A percentile compares a stretch with the other conserved stretches of the same genome.
These are phyloP conservation scores for Avena sativa DNA, from an alignment of 176 grass and related monocot genomes.

Conservation along the genomic window DNA sequence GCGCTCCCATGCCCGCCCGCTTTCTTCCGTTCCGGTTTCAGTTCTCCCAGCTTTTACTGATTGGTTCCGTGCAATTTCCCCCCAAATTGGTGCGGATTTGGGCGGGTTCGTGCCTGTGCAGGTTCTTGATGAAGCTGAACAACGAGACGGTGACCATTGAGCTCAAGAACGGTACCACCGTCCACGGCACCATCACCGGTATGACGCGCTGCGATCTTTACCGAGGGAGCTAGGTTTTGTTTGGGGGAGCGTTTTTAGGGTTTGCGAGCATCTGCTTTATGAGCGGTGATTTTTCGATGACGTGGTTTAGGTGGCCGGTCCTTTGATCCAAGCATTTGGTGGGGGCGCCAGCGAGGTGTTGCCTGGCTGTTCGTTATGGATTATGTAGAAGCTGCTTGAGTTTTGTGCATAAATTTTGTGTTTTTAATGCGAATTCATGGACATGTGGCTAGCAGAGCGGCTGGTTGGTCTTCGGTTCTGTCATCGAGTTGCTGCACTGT, in stretches of 20 bases:
- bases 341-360: neutral
- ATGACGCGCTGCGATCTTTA: conserved; percentile 22
- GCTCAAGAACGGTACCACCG: conserved; percentile 80
- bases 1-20: neutral
- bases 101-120: conserved; percentile 25
- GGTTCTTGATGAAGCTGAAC: conserved; percentile 94
- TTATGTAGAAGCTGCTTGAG: neutral
- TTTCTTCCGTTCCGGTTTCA: neutral
- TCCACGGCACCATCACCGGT: conserved; percentile 81
- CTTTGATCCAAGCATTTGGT: conserved; percentile 8
- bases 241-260: neutral
- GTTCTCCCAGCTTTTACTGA: neutral
- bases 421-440: neutral
- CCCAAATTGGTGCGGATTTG: conserved; percentile 42
- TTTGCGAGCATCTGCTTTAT: neutral
- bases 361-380: neutral
- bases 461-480: neutral
- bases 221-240: neutral
- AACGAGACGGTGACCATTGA: conserved; percentile 90
- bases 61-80: conserved; percentile 2
- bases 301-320: neutral
- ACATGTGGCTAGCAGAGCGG: neutral
- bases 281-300: neutral
- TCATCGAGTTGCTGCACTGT: neutral
- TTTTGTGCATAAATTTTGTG: neutral